Base-by-base conservation (phyloP, 2,329 filamentous ascomycete genomes). In the Aspergillus sp. region DNA sequence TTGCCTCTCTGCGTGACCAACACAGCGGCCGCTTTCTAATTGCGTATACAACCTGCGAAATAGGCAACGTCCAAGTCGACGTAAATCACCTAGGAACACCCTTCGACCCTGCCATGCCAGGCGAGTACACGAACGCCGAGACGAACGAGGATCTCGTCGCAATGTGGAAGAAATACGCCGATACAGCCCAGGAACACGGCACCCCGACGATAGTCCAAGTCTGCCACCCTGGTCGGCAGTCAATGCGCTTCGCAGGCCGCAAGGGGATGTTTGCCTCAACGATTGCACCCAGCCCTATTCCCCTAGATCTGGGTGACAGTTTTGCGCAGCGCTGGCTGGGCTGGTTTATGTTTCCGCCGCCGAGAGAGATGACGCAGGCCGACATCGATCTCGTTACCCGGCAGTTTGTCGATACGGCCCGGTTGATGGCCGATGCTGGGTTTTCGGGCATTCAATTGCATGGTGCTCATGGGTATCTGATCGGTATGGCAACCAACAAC, bases 361-460 rank as follows among this genome's bases (percentile, higher is more conserved):
- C 86, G 0, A 77, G 80, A 45, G 86, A 80, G 51, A 84, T 89
- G 82, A 82, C 76, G 0, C 27, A 69, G 0, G 67, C 69, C 0
- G 85, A 89, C 40, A 85, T 88, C 44, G 73, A 80, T 17, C 72
- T 76, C 0, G 80, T 84, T 0, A 76, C 86, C 8, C 64, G 68
- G 6, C 77, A 80, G 45, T 88, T 87, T 59, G 81, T 80, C 1
- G 70, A 77, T 22, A 79, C 77, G 0, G 85, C 86, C 1, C 74
- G 77, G 5, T 65, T 86, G 3, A 75, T 77, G 56, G 73, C 74
- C 2, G 76, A 82, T 57, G 73, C 75, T 22, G 83, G 83, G 0
- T 84, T 83, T 57, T 76, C 78, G n/a, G 83, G 82, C 0, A 67
- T 83, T 8, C 75, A 85, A 62, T 59, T 85, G 17, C 83, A 85